phyloP scores from a whole-genome alignment of 2,329 filamentous ascomycete species.

The Ophiostoma australiae region DNA sequence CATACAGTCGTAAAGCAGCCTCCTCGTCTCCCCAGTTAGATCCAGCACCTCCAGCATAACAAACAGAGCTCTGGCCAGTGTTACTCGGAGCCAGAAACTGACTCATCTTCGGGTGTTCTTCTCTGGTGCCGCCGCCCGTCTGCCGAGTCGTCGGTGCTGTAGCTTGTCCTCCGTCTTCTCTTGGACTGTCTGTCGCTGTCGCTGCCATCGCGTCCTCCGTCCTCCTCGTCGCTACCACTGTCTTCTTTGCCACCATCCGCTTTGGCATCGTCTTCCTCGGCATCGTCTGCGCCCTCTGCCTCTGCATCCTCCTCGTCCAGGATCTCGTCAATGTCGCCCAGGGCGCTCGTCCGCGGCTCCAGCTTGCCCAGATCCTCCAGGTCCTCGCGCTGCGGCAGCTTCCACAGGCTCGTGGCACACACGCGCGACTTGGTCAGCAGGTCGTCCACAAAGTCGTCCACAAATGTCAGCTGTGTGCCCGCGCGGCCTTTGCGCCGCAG shows the following conservation, averaged over 20 bases:
- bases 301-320: slow-evolving; percentile 52
- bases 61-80: background rate
- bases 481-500: slow-evolving; percentile 69
- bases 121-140: background rate
- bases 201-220: background rate
- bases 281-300: background rate
- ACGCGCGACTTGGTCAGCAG: slow-evolving; percentile 82
- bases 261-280: background rate
- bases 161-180: background rate
- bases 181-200: slow-evolving; percentile 6
- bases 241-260: slow-evolving; percentile 11
- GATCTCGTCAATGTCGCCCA: slow-evolving; percentile 73
- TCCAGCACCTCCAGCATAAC: background rate
- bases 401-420: slow-evolving; percentile 87
- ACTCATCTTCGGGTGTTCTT: background rate
- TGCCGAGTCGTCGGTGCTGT: background rate
- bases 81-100: background rate
- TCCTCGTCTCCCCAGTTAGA: slow-evolving; percentile 1
- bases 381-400: slow-evolving; percentile 74
- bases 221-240: background rate
- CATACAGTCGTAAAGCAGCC: slow-evolving; percentile 9
- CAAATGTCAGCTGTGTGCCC: slow-evolving; percentile 68
- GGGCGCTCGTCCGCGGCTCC: slow-evolving; percentile 76
- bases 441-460: slow-evolving; percentile 94
- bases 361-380: slow-evolving; percentile 85